Evolutionary conservation across 2,329 filamentous ascomycete genomes (phyloP).

Genomic region (Colletotrichum spaethianum): DNA sequence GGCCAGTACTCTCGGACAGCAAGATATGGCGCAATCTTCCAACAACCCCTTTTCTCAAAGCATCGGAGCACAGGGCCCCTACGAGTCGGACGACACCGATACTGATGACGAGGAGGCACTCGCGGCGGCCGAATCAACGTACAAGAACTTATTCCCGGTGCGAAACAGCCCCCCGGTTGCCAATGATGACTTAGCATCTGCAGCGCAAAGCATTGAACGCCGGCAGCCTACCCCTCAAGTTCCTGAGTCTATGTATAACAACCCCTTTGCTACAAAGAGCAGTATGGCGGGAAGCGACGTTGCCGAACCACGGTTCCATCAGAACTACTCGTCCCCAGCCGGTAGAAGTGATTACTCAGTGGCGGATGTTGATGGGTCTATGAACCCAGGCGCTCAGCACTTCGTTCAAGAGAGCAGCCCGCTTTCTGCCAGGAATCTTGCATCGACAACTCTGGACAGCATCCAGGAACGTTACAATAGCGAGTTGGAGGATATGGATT

Average conservation of each 20-base stretch:
- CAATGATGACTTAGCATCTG: slow-evolving; percentile 8
- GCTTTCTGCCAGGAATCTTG: neutral
- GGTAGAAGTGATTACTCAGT: neutral
- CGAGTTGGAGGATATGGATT: slow-evolving; percentile 38
- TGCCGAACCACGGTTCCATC: slow-evolving; percentile 11
- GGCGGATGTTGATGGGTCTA: neutral
- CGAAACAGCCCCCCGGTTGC: neutral
- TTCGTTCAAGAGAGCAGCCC: slow-evolving; percentile 23
- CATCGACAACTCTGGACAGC: slow-evolving; percentile 14
- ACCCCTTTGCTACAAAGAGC: slow-evolving; percentile 17
- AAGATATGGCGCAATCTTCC: neutral
- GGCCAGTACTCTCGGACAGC: neutral
- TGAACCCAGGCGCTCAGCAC: slow-evolving; percentile 1
- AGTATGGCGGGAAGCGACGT: neutral
- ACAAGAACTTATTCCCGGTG: neutral
- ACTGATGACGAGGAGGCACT: slow-evolving; percentile 12
- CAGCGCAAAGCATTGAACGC: neutral
- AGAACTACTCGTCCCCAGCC: neutral
- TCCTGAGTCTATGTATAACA: slow-evolving; percentile 21
- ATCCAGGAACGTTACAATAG: slow-evolving; percentile 40
- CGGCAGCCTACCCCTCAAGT: slow-evolving; percentile 32
- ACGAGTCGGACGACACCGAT: neutral
- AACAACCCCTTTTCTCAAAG: slow-evolving; percentile 24
- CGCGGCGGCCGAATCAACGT: slow-evolving; percentile 1
- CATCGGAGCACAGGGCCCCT: neutral